phyloP scores from a whole-genome alignment of 2,329 filamentous ascomycete genomes.

The Ophiostoma ips region DNA sequence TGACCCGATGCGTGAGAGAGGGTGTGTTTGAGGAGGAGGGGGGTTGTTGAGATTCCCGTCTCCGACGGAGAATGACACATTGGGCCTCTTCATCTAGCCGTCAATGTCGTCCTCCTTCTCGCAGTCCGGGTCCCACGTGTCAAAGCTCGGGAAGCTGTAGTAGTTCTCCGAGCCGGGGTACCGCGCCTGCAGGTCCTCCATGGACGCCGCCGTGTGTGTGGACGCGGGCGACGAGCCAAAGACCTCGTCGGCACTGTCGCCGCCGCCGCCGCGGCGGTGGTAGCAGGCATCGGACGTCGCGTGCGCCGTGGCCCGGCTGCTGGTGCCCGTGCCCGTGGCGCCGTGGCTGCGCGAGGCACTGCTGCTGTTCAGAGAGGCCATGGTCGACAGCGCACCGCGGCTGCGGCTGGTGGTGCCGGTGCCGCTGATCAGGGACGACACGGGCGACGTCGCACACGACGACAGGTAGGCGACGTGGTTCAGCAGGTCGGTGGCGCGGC shows the following conservation, averaged over 20 bases:
- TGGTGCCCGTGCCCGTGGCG: neutral
- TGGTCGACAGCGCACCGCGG: neutral
- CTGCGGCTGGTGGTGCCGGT: neutral
- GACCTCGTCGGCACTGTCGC: constrained; percentile 24
- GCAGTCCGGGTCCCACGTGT: constrained; percentile 44
- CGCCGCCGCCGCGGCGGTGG: too few relatives aligned
- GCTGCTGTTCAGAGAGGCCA: neutral
- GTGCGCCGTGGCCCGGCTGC: neutral
- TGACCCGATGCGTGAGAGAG: too few relatives aligned
- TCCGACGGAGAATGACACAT: neutral
- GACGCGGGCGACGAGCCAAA: constrained; percentile 13
- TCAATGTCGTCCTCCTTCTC: constrained; percentile 24
- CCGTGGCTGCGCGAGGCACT: neutral
- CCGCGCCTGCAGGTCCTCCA: constrained; percentile 17
- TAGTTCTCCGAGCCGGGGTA: constrained; percentile 37
- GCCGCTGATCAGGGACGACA: constrained; percentile 2
- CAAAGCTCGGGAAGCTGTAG: constrained; percentile 62
- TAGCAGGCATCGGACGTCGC: neutral
- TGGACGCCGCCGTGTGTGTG: constrained; percentile 16
- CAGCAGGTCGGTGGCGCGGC: constrained; percentile 29
- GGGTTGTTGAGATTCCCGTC: too few relatives aligned
- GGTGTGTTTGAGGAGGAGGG: too few relatives aligned
- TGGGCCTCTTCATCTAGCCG: constrained; percentile 1
- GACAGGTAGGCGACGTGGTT: constrained; percentile 37
- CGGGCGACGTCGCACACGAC: constrained; percentile 14